Evolutionary conservation across 441 rosid species (phyloP).

Genomic region (Pelargonium myrrhifolium): DNA sequence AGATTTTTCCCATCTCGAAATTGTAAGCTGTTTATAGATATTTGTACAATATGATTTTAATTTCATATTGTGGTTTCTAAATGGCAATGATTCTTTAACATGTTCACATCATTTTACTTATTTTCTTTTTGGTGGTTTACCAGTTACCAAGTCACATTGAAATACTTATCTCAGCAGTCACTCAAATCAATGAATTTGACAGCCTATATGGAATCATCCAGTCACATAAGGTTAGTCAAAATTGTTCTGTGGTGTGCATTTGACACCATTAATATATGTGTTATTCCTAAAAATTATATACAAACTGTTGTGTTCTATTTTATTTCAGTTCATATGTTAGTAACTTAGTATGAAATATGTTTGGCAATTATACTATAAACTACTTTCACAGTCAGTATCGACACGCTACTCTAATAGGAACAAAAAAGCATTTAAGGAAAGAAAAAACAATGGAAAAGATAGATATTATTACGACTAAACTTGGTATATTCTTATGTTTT

Average conservation of each 20-base stretch:
- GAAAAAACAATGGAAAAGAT: neutral
- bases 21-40: constrained; percentile 37
- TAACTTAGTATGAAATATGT: neutral
- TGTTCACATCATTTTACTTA: constrained; percentile 7
- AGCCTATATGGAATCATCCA: constrained; percentile 91
- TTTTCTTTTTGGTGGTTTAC: constrained; percentile 19
- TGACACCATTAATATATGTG: neutral
- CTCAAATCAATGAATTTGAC: constrained; percentile 91
- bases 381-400: neutral
- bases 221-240: constrained; percentile 65
- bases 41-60: constrained; percentile 2
- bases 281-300: neutral
- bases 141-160: constrained; percentile 81
- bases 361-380: neutral
- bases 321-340: neutral
- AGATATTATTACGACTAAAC: neutral
- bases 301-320: neutral
- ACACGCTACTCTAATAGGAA: neutral
- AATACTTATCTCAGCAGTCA: constrained; percentile 81
- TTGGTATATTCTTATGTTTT: neutral
- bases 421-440: neutral
- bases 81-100: constrained; percentile 7
- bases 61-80: neutral
- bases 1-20: constrained; percentile 79
- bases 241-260: neutral